Base-by-base conservation (phyloP, 352 stramenopile genomes). In the Thraustochytrium striatum region DNA sequence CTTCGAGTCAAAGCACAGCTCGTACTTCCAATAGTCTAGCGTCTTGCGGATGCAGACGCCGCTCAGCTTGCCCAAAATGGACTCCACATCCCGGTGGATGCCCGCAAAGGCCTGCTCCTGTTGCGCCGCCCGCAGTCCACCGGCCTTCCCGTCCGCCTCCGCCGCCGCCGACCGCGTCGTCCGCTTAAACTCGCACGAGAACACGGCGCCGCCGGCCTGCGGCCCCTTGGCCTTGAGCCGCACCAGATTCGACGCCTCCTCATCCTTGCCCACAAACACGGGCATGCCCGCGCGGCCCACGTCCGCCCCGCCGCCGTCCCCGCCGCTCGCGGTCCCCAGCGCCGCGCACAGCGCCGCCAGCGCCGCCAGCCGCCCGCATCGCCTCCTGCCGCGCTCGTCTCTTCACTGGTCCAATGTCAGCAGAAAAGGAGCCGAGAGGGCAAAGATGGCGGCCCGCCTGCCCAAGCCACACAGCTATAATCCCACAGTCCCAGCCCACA, bases 1-100 rank as follows among this genome's bases (percentile, higher is more conserved):
- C 36, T 70, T 75, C 3, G 41, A 36, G n/a, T 61, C 43, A 61
- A 75, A 75, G 65, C 65, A 75, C 28, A 75, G 65, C 39, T 72
- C 39, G 30, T 75, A 75, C 65, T 58, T 75, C 65, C 65, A 75
- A 7, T 75, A 75, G 33, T 75, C 65, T 25, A 58, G 38, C 13
- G 65, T 70, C 36, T 75, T 75, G 16, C 65, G 39, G 25, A 75
- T 75, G 36, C 65, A 75, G 13, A 70, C 68, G 0, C 65, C 65
- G 36, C 16, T 41, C 5, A 75, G 50, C 5, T 25, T 8, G 5
- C 7, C 39, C 16, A 75, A 43, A 16, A 36, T 58, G n/a, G 65
- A 21, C 19, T 75, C 65, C 19, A 75, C 65, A 44, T 75, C 41
- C 30, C 65, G n/a, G 50, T 75, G 65, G 8, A 75, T 38, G 35